Evolutionary conservation across 2,329 filamentous ascomycete species (phyloP).

Genomic region (Ascocoryne sarcoides): DNA sequence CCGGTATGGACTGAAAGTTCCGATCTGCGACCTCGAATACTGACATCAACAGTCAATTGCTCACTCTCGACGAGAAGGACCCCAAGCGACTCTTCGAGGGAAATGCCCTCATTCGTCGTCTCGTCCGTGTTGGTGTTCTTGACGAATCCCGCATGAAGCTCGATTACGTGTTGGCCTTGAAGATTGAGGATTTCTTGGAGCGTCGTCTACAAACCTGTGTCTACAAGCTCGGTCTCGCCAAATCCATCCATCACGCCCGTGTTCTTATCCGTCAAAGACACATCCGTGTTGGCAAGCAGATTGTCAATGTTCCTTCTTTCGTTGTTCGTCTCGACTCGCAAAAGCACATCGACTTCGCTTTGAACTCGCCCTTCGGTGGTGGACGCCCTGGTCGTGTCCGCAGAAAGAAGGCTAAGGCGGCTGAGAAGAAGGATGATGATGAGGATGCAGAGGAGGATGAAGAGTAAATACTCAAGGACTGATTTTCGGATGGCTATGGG

Average conservation of each 20-base stretch:
- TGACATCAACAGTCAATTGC: constrained; percentile 69
- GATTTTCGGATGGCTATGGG: constrained; percentile 27
- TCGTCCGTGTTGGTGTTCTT: constrained; percentile 98
- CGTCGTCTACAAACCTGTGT: constrained; percentile 99
- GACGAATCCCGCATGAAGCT: constrained; percentile 99
- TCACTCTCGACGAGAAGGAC: constrained; percentile 99
- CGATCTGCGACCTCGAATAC: background rate
- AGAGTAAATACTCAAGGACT: constrained; percentile 30
- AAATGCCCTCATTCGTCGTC: constrained; percentile 99
- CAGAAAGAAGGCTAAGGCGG: constrained; percentile 99
- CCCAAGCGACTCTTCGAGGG: constrained; percentile 99
- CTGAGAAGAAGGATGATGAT: constrained; percentile 71
- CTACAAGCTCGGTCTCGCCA: constrained; percentile 99
- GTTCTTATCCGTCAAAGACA: constrained; percentile 99
- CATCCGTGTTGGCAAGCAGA: constrained; percentile 99
- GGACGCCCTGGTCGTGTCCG: constrained; percentile 94
- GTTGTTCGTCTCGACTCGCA: constrained; percentile 99
- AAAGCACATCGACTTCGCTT: constrained; percentile 99
- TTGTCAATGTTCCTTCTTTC: constrained; percentile 99
- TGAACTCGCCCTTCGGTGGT: constrained; percentile 95
- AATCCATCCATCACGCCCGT: constrained; percentile 99
- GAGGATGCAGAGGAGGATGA: constrained; percentile 71
- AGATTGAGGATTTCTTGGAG: constrained; percentile 99
- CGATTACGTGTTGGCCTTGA: constrained; percentile 99
- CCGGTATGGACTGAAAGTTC: constrained; percentile 55